Percentiles rank a stretch among this genome's conserved stretches.
These are phyloP conservation scores for Mycena epipterygia DNA, from an alignment of 768 basidiomycete genomes.

Conservation along the genomic window DNA sequence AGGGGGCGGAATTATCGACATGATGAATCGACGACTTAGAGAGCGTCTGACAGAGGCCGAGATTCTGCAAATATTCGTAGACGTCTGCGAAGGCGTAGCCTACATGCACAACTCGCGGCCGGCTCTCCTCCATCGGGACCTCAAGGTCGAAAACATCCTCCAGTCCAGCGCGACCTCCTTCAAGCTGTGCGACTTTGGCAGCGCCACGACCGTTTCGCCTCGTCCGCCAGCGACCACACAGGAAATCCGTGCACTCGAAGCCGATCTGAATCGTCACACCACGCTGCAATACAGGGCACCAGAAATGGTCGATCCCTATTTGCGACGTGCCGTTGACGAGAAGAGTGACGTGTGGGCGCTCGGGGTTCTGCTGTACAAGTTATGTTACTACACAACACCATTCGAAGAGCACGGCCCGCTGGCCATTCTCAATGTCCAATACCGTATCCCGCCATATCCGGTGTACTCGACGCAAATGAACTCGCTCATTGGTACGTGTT, in stretches of 20 bases:
- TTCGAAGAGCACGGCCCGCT: slow-evolving; percentile 98
- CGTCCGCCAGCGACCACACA: slow-evolving; percentile 82
- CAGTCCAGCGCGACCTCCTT: slow-evolving; percentile 87
- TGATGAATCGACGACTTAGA: slow-evolving; percentile 97
- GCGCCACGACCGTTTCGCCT: slow-evolving; percentile 79
- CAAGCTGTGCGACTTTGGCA: slow-evolving; percentile 99
- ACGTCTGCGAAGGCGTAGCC: slow-evolving; percentile 97
- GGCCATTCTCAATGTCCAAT: slow-evolving; percentile 97
- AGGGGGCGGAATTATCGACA: slow-evolving; percentile 99
- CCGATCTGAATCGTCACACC: slow-evolving; percentile 94
- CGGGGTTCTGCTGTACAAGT: slow-evolving; percentile 96
- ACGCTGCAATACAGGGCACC: slow-evolving; percentile 99
- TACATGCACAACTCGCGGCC: slow-evolving; percentile 96
- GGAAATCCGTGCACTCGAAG: slow-evolving; percentile 90
- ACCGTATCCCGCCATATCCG: slow-evolving; percentile 91
- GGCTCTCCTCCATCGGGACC: slow-evolving; percentile 93
- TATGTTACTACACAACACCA: slow-evolving; percentile 99
- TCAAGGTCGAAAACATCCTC: slow-evolving; percentile 99
- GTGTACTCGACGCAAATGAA: slow-evolving; percentile 89
- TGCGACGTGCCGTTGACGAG: slow-evolving; percentile 88
- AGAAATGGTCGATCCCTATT: slow-evolving; percentile 95
- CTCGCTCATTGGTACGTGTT: slow-evolving; percentile 78
- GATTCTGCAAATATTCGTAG: slow-evolving; percentile 97
- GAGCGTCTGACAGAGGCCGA: slow-evolving; percentile 96
- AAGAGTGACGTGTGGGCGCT: slow-evolving; percentile 99